Conservation (phyloP, 208 protist genomes). For the Zelonia costaricensis region DNA sequence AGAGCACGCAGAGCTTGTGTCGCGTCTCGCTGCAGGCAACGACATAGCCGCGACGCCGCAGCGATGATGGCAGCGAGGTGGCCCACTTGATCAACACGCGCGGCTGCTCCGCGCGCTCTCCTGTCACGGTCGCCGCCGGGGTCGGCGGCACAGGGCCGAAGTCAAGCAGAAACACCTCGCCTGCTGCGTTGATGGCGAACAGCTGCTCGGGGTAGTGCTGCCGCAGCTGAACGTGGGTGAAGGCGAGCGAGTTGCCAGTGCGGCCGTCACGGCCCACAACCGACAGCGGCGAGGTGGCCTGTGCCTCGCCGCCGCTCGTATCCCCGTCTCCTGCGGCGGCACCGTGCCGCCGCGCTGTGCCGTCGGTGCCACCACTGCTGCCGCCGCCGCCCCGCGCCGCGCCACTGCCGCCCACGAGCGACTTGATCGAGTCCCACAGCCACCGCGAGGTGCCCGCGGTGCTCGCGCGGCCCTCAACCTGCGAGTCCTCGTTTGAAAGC, state of each 20-base stretch:
- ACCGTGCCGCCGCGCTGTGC: not conserved
- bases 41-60: constrained; percentile 41
- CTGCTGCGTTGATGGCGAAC: constrained; percentile 45
- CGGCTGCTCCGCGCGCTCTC: not conserved
- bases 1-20: constrained; percentile 51
- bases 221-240: constrained; percentile 59
- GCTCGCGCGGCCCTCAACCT: constrained; percentile 1
- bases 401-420: constrained; percentile 17
- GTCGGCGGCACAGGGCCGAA: constrained; percentile 23
- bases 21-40: constrained; percentile 50
- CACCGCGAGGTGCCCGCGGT: not conserved
- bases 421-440: constrained; percentile 30
- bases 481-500: not conserved
- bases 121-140: not conserved
- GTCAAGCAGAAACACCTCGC: constrained; percentile 65
- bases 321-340: not conserved
- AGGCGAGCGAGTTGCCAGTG: constrained; percentile 21
- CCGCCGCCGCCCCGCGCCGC: not conserved
- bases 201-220: constrained; percentile 42
- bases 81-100: constrained; percentile 41
- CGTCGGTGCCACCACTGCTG: not conserved
- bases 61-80: constrained; percentile 50
- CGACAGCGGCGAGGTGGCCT: constrained; percentile 20
- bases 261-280: not conserved
- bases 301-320: no score